Evolutionary conservation across 1,139 yeast genomes (phyloP).

Genomic region (Lodderomyces margitis): DNA sequence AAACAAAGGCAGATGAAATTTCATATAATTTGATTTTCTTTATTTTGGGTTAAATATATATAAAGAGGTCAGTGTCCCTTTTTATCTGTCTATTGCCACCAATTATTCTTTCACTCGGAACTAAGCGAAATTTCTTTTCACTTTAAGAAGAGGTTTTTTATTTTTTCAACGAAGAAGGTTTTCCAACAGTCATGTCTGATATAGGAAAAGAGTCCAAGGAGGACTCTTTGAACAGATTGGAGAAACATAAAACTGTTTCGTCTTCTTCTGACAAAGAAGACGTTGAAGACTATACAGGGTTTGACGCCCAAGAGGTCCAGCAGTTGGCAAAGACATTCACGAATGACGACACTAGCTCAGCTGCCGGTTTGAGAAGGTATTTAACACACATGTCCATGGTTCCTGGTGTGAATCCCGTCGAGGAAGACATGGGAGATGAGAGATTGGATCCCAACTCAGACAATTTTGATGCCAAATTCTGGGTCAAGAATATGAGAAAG

Average conservation of each 20-base stretch:
- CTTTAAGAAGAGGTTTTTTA: too few species aligned
- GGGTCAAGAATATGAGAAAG: conserved; percentile 71
- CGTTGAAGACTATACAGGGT: conserved; percentile 10
- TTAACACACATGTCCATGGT: conserved; percentile 52
- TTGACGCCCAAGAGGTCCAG: conserved; percentile 17
- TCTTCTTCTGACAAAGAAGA: conserved; percentile 4
- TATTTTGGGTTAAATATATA: too few species aligned
- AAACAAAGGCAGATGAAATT: too few species aligned
- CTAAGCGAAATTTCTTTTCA: too few species aligned
- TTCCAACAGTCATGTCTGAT: background rate
- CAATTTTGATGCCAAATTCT: conserved; percentile 37
- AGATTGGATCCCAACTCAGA: conserved; percentile 16
- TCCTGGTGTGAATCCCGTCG: conserved; percentile 47
- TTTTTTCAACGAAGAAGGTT: background rate
- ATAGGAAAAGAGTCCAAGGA: background rate
- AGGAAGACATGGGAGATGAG: conserved; percentile 12
- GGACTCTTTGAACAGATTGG: conserved; percentile 3
- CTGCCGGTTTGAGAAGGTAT: conserved; percentile 23
- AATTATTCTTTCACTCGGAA: too few species aligned
- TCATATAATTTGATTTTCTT: too few species aligned
- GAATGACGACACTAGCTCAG: conserved; percentile 19
- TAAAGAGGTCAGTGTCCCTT: too few species aligned
- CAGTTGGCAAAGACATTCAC: conserved; percentile 32
- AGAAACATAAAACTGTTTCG: background rate
- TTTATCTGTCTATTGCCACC: too few species aligned